These are phyloP conservation scores for Dactylis glomerata DNA, from an alignment of 176 grass and related monocot genomes.

Conservation along the genomic window DNA sequence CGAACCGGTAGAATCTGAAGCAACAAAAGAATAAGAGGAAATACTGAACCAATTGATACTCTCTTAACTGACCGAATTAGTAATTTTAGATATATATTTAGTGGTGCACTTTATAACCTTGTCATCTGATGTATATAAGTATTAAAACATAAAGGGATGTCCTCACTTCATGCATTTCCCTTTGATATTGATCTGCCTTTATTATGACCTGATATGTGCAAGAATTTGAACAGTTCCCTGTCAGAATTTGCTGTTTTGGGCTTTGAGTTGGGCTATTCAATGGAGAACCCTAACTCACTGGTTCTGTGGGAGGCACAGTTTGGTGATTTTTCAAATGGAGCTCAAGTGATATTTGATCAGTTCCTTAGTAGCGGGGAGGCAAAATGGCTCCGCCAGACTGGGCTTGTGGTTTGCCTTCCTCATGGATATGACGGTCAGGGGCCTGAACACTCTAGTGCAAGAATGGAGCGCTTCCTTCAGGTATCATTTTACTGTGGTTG, in stretches of 20 bases:
- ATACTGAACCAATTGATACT: neutral
- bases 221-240: conserved; percentile 72
- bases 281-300: conserved; percentile 97
- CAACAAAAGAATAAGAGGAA: neutral
- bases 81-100: neutral
- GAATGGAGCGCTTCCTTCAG: conserved; percentile 98
- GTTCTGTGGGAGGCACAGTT: conserved; percentile 98
- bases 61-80: neutral
- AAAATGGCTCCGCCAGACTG: conserved; percentile 93
- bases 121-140: neutral
- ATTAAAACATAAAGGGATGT: neutral
- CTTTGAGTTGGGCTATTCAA: conserved; percentile 96
- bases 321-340: conserved; percentile 97
- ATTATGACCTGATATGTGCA: conserved; percentile 25
- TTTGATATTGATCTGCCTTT: conserved; percentile 6
- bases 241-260: conserved; percentile 98
- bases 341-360: conserved; percentile 99
- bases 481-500: conserved; percentile 33
- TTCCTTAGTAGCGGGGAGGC: conserved; percentile 97
- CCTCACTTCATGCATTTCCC: neutral
- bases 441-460: conserved; percentile 95
- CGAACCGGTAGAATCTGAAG: neutral
- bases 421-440: conserved; percentile 99
- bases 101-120: neutral
- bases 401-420: conserved; percentile 83